These are phyloP conservation scores for Mucor plumbeus DNA, from an alignment of 371 early-diverging fungal genomes.

Conservation along the genomic window DNA sequence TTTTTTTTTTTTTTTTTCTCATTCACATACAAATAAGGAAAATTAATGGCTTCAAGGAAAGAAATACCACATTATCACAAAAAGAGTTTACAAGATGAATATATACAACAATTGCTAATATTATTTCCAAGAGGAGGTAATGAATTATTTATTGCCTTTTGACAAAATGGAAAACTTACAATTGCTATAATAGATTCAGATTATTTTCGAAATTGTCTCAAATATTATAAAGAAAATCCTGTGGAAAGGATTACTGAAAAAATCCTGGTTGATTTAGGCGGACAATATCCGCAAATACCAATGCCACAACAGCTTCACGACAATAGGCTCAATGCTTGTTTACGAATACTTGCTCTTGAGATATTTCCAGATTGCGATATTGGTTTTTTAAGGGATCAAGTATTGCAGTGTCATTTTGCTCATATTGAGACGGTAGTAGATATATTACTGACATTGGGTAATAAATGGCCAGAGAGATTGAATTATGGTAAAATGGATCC, in stretches of 20 bases:
- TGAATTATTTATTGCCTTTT: background rate
- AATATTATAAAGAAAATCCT: conserved; percentile 42
- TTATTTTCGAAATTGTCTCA: conserved; percentile 52
- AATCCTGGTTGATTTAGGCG: conserved; percentile 32
- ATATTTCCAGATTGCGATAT: conserved; percentile 59
- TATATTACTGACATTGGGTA: conserved; percentile 22
- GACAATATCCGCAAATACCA: conserved; percentile 46
- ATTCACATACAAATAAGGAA: too few relatives aligned
- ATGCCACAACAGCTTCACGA: conserved; percentile 10
- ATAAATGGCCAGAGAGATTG: conserved; percentile 39
- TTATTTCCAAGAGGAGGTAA: conserved; percentile 49
- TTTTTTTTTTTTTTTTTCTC: background rate
- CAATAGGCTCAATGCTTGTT: conserved; percentile 36
- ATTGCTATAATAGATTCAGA: conserved; percentile 38
- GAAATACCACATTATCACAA: background rate
- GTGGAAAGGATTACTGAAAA: conserved; percentile 55
- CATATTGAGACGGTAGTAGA: conserved; percentile 46
- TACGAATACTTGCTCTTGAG: conserved; percentile 49
- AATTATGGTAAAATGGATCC: conserved; percentile 41
- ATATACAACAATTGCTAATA: conserved; percentile 29
- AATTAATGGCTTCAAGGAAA: background rate
- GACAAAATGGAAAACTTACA: background rate
- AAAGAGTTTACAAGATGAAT: conserved; percentile 5
- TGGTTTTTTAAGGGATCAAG: conserved; percentile 39
- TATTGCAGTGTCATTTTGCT: conserved; percentile 35